These are phyloP conservation scores for Sugiyamaella americana DNA, from an alignment of 805 yeast species.

Conservation along the genomic window DNA sequence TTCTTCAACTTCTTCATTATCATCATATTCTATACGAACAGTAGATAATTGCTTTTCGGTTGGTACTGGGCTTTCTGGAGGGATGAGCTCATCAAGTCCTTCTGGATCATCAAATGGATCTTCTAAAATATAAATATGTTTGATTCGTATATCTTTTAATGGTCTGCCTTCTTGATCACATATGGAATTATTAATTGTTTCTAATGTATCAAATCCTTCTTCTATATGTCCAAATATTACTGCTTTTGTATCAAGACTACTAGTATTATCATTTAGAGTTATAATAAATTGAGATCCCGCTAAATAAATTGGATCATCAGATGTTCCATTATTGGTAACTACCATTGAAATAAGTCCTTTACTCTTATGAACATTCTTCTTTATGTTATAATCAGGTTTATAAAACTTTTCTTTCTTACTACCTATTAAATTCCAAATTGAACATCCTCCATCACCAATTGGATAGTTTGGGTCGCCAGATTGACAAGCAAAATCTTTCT, in stretches of 20 bases:
- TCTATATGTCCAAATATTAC: slow-evolving; percentile 44
- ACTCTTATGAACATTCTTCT: slow-evolving; percentile 24
- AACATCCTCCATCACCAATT: slow-evolving; percentile 27
- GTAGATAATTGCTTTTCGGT: slow-evolving; percentile 33
- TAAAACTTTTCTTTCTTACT: slow-evolving; percentile 12
- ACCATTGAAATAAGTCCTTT: slow-evolving; percentile 36
- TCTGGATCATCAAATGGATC: slow-evolving; percentile 47
- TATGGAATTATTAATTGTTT: slow-evolving; percentile 37
- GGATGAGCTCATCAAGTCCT: slow-evolving; percentile 20
- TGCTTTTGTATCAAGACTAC: slow-evolving; percentile 22
- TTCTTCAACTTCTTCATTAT: slow-evolving; percentile 22
- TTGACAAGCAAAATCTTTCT: slow-evolving; percentile 36
- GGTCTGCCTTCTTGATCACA: slow-evolving; percentile 40
- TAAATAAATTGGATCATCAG: slow-evolving; percentile 7
- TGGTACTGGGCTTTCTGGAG: slow-evolving; percentile 35
- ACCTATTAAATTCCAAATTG: slow-evolving; percentile 30
- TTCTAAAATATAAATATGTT: slow-evolving; percentile 44
- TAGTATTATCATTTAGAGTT: slow-evolving; percentile 31
- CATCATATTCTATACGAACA: slow-evolving; percentile 27
- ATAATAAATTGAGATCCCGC: slow-evolving; percentile 37
- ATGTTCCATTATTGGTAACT: slow-evolving; percentile 10
- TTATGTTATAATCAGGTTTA: slow-evolving; percentile 24
- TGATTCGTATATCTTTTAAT: slow-evolving; percentile 45
- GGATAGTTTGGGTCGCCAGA: slow-evolving; percentile 49
- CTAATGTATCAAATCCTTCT: slow-evolving; percentile 44